Percentiles rank a stretch among this genome's conserved stretches.
phyloP scores from a whole-genome alignment of 176 grass and related monocot species.

The Triticum urartu region DNA sequence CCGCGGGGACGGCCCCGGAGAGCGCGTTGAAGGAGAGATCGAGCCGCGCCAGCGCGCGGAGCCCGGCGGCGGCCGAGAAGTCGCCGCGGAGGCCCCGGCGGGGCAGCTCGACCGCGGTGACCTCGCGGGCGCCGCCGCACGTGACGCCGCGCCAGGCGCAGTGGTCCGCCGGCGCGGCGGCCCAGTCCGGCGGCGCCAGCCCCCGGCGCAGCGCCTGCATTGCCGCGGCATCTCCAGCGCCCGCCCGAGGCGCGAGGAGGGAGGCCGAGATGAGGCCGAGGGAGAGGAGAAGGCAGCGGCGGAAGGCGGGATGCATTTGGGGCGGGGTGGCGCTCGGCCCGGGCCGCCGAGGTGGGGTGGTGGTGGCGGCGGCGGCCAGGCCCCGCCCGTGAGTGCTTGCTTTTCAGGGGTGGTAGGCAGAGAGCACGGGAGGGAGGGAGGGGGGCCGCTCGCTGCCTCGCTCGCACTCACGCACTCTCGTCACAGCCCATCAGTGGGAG shows the following conservation, averaged over 20 bases:
- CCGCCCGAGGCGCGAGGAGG: neutral
- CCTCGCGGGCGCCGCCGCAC: conserved; percentile 36
- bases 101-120: conserved; percentile 67
- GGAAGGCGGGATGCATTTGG: conserved; percentile 22
- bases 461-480: neutral
- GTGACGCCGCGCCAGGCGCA: conserved; percentile 81
- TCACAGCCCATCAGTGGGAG: neutral
- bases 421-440: neutral
- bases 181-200: conserved; percentile 58
- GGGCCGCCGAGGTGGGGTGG: neutral
- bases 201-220: conserved; percentile 71
- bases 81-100: conserved; percentile 57
- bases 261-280: neutral
- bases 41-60: conserved; percentile 44
- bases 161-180: conserved; percentile 28
- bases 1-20: conserved; percentile 36
- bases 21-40: conserved; percentile 83
- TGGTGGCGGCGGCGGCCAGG: neutral
- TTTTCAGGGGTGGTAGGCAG: conserved; percentile 19
- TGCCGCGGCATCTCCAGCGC: conserved; percentile 9
- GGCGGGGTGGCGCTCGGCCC: neutral
- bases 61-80: conserved; percentile 44
- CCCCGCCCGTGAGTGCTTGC: neutral
- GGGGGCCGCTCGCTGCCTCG: no score
- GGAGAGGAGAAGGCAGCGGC: neutral